Evolutionary conservation across 441 rosid genomes (phyloP), one percentile per base, ranked within the genome.

Genomic region (Erodium moschatum): DNA sequence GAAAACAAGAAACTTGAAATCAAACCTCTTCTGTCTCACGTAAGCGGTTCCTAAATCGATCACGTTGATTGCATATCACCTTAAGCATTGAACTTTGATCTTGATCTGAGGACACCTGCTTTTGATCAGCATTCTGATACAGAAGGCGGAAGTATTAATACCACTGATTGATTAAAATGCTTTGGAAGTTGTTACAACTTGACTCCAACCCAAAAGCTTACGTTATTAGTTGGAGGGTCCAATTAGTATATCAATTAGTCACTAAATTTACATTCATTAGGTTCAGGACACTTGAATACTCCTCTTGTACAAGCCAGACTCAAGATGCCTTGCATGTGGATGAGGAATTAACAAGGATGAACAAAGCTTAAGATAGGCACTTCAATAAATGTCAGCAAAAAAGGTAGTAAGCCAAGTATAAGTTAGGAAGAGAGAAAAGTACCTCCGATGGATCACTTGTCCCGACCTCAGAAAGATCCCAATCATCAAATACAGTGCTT

Each of bases 71-170:
- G 85, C 95, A 90, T 72, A 92, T 95, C 74, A 95, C 98, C 83
- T 95, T 92, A 24, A 95, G 95, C 98, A 95, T 92, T 69, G 97
- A 95, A 78, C 84, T 89, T 78, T 92, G 98, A 75, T 92, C 99
- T 81, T 88, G 97, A 77, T 95, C 96, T 20, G 89, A 75, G 69
- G 88, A 82, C 74, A 78, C 81, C 66, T 88, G 96, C 72, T 85
- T 90, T 58, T 86, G 89, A 67, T 86, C 96, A 71, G 79, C 42
- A 67, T 82, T 83, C 97, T 90, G 82, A 74, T 77, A 35, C 70
- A 77, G 15, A 64, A 70, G 63, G 61, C 40, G 70, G 62, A 71
- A 62, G 20, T 4, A 44, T 38, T 27, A 65, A 73, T 6, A 74
- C 42, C n/a, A 69, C 21, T 64, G 29, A 50, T 33, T 27, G 48